Evolutionary conservation across 257 asterid species (phyloP), one percentile per base, ranked within the genome.

Genomic region (Forsythia suspensa): DNA sequence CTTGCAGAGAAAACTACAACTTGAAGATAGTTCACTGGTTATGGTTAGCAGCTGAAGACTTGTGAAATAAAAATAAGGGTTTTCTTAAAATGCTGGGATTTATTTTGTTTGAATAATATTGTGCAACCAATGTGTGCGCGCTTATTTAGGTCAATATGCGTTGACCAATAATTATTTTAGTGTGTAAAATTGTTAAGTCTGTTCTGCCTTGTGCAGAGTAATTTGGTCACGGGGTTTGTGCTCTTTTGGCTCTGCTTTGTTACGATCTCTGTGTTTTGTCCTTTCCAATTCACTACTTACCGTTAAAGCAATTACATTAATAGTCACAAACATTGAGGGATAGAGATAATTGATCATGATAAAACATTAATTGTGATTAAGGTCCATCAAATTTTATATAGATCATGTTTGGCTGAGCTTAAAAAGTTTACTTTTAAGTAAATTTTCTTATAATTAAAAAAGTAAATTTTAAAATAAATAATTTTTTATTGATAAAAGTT

Each of bases 161-260:
- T 85, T 88, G 96, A 89, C 90, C 92, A 68, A 24, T 24, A 24
- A 24, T n/a, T n/a, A n/a, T n/a, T n/a, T n/a, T n/a, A n/a, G n/a
- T n/a, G n/a, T n/a, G n/a, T n/a, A n/a, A n/a, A 24, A 70, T n/a
- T 38, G 44, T 12, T 29, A 10, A 48, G 9, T 34, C 57, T 40
- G 63, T 70, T 51, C 16, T 21, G 67, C 83, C 81, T 84, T 73
- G 91, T 82, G 85, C 89, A 79, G 86, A 80, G 90, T 70, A 86
- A 71, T 24, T 34, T 78, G 51, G 61, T 81, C 82, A 79, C 77
- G 95, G 88, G 87, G 77, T 72, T 82, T 81, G 89, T 89, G 90
- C 82, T 41, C 37, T 75, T 86, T 87, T 82, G 81, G 85, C 77
- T 72, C 70, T 71, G 71, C 79, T 36, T 83, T 57, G 75, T 82